These are phyloP conservation scores for Maudiozyma pseudohumilis DNA, from an alignment of 805 yeast species.

Conservation along the genomic window DNA sequence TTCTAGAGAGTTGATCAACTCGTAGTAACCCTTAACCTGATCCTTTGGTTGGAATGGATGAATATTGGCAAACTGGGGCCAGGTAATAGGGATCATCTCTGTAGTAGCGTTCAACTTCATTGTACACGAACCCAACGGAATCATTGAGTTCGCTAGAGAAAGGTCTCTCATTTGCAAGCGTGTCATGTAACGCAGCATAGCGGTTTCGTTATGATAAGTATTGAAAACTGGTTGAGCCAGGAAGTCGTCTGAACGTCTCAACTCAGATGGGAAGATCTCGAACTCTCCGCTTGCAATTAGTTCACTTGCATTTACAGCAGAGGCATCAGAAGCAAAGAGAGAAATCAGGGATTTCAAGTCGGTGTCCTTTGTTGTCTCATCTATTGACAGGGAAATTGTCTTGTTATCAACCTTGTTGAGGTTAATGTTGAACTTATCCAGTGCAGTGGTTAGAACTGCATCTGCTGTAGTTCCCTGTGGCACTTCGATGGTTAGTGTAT, in stretches of 20 bases:
- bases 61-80: slow-evolving; percentile 82
- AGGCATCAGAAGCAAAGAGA: slow-evolving; percentile 37
- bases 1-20: slow-evolving; percentile 67
- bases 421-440: slow-evolving; percentile 51
- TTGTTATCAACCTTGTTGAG: slow-evolving; percentile 54
- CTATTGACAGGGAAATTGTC: slow-evolving; percentile 73
- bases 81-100: slow-evolving; percentile 86
- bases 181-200: slow-evolving; percentile 85
- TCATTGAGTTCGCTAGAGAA: slow-evolving; percentile 93
- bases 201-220: slow-evolving; percentile 84
- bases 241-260: slow-evolving; percentile 47
- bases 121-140: slow-evolving; percentile 94
- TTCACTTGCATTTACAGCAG: slow-evolving; percentile 5
- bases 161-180: slow-evolving; percentile 78
- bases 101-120: slow-evolving; percentile 96
- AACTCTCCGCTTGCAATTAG: slow-evolving; percentile 15
- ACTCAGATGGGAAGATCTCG: slow-evolving; percentile 42
- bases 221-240: slow-evolving; percentile 73
- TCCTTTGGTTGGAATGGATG: slow-evolving; percentile 90
- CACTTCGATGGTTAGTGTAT: slow-evolving; percentile 66
- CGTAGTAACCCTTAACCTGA: slow-evolving; percentile 82
- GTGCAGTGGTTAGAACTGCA: slow-evolving; percentile 45
- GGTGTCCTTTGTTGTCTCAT: slow-evolving; percentile 64
- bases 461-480: slow-evolving; percentile 40
- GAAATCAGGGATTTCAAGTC: slow-evolving; percentile 52